These are phyloP conservation scores for Tetratostichococcus sp. DNA, from an alignment of 139 green algal genomes.

Conservation along the genomic window DNA sequence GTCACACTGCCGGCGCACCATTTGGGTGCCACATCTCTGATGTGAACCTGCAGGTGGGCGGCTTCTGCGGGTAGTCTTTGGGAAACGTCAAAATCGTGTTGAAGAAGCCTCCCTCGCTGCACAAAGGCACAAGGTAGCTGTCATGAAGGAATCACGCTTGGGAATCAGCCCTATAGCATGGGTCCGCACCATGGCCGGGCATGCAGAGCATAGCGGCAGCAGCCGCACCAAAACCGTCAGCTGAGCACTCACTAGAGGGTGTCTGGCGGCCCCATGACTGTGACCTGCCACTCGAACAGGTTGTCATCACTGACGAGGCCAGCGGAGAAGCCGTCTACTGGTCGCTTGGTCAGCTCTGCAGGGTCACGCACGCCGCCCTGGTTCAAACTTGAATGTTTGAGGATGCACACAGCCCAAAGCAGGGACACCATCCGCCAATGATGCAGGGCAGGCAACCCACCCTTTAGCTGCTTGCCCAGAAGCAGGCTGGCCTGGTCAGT, in stretches of 20 bases:
- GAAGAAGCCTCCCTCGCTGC: constrained; percentile 98
- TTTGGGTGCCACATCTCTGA: constrained; percentile 99
- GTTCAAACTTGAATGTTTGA: not conserved
- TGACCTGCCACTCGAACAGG: constrained; percentile 97
- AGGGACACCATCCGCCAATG: too few species aligned
- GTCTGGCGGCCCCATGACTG: constrained; percentile 96
- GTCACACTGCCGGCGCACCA: constrained; percentile 42
- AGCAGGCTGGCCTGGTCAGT: constrained; percentile 84
- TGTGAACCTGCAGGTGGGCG: constrained; percentile 90
- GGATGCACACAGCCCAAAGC: too few species aligned
- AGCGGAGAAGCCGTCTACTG: constrained; percentile 97
- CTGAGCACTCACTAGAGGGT: constrained; percentile 84
- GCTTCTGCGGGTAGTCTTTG: constrained; percentile 95
- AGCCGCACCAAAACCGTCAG: not conserved
- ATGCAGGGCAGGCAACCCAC: too few species aligned
- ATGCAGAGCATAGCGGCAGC: too few species aligned
- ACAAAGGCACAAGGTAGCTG: not conserved
- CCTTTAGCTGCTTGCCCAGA: constrained; percentile 89
- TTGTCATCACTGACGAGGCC: constrained; percentile 94
- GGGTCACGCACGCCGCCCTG: not conserved
- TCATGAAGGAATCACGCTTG: not conserved
- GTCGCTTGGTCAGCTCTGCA: constrained; percentile 93
- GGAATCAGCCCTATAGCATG: not conserved
- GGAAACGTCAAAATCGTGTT: constrained; percentile 94
- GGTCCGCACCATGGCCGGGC: too few species aligned